These are phyloP conservation scores for Casaregolazyma lundiana DNA, from an alignment of 1,139 yeast genomes.

Conservation along the genomic window DNA sequence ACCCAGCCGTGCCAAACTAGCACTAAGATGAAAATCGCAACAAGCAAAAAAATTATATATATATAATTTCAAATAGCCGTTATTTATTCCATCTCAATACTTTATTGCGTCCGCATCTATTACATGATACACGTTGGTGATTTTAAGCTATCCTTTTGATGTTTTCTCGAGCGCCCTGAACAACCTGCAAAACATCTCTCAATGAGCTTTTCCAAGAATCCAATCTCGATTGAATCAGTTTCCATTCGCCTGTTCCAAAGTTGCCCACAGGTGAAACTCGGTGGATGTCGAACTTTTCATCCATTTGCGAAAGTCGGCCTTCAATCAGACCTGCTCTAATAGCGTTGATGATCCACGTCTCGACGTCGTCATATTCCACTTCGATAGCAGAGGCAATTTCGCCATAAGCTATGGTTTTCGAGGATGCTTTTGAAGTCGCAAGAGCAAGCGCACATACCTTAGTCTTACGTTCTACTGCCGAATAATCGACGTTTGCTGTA, in stretches of 20 bases:
- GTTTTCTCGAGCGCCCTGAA: slow-evolving; percentile 31
- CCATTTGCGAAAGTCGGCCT: slow-evolving; percentile 42
- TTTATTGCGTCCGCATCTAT: background rate
- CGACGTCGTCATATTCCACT: slow-evolving; percentile 35
- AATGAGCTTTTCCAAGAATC: slow-evolving; percentile 37
- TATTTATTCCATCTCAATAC: background rate
- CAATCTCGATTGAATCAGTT: slow-evolving; percentile 32
- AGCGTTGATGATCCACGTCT: slow-evolving; percentile 40
- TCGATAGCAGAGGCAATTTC: slow-evolving; percentile 33
- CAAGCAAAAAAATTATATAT: background rate
- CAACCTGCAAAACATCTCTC: slow-evolving; percentile 33
- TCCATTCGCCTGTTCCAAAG: slow-evolving; percentile 39
- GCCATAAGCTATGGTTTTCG: slow-evolving; percentile 31
- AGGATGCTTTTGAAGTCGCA: slow-evolving; percentile 24
- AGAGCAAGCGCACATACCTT: slow-evolving; percentile 28
- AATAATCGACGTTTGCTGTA: slow-evolving; percentile 22
- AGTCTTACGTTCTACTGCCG: slow-evolving; percentile 27
- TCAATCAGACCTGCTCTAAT: slow-evolving; percentile 41
- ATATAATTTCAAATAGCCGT: background rate
- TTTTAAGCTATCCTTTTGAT: slow-evolving; percentile 7
- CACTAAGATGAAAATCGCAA: background rate
- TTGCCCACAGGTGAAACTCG: slow-evolving; percentile 36
- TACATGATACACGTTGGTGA: background rate
- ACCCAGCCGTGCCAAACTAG: background rate
- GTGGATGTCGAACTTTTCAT: slow-evolving; percentile 36